Evolutionary conservation across 1,284 basidiomycete species (phyloP).

Genomic region (Malassezia sympodialis): DNA sequence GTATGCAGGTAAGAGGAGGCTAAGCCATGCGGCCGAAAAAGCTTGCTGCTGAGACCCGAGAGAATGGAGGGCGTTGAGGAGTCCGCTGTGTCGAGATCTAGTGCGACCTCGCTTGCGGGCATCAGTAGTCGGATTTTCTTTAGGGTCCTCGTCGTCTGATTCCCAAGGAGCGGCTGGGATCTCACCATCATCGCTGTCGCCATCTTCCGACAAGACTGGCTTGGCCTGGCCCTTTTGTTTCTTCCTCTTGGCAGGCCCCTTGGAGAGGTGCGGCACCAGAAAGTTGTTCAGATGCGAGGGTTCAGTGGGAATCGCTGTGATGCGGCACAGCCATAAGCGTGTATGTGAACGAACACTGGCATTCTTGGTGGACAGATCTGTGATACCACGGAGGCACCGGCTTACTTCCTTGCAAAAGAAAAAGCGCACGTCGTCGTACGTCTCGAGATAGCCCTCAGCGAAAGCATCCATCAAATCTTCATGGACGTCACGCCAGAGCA

Average conservation of each 20-base stretch:
- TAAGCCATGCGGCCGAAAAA: slow-evolving; percentile 68
- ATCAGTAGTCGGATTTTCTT: slow-evolving; percentile 31
- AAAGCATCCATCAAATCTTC: slow-evolving; percentile 34
- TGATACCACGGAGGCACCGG: slow-evolving; percentile 20
- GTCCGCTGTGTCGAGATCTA: slow-evolving; percentile 13
- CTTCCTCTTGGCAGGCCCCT: slow-evolving; percentile 23
- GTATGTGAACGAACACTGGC: slow-evolving; percentile 55
- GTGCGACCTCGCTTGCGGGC: slow-evolving; percentile 20
- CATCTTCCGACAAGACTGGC: slow-evolving; percentile 34
- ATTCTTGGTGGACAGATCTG: slow-evolving; percentile 21
- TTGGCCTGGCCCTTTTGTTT: slow-evolving; percentile 18
- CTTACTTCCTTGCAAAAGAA: slow-evolving; percentile 76
- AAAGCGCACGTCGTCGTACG: slow-evolving; percentile 69
- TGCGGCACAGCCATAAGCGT: slow-evolving; percentile 63
- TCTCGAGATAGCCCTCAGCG: slow-evolving; percentile 30
- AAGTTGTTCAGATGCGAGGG: slow-evolving; percentile 68
- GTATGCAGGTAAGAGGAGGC: slow-evolving; percentile 55
- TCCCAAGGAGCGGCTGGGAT: slow-evolving; percentile 28
- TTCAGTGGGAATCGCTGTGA: slow-evolving; percentile 72
- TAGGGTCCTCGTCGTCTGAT: slow-evolving; percentile 38
- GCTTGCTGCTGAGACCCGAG: slow-evolving; percentile 64
- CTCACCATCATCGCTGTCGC: slow-evolving; percentile 47
- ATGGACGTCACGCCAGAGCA: slow-evolving; percentile 14
- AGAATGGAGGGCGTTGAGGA: slow-evolving; percentile 54
- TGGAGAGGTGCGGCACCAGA: slow-evolving; percentile 56